A percentile compares a stretch with the other conserved stretches of the same genome.
Evolutionary conservation across 257 asterid species (phyloP).

Genomic region (Solanum dulcamara): DNA sequence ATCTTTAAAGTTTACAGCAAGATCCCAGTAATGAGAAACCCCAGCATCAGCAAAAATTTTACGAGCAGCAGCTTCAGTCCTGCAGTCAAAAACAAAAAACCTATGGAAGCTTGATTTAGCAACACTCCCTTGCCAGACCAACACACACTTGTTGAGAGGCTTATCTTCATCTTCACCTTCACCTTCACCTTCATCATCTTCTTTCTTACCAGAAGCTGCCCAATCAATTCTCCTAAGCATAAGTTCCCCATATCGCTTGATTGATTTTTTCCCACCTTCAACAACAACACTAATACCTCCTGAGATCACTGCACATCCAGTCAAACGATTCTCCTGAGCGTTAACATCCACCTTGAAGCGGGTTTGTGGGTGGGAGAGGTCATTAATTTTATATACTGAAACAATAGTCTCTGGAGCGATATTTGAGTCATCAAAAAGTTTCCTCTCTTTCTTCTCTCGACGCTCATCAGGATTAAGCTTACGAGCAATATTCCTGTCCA

Average conservation of each 20-base stretch:
- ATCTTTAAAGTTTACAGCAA: constrained; percentile 65
- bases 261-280: constrained; percentile 81
- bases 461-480: constrained; percentile 97
- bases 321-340: constrained; percentile 77
- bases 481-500: constrained; percentile 83
- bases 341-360: constrained; percentile 88
- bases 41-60: constrained; percentile 70
- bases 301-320: constrained; percentile 78
- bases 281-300: constrained; percentile 74
- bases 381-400: constrained; percentile 71
- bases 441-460: constrained; percentile 87
- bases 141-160: constrained; percentile 58
- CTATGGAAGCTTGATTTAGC: constrained; percentile 51
- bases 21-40: constrained; percentile 89
- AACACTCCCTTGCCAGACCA: constrained; percentile 94
- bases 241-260: constrained; percentile 85
- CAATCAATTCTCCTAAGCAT: constrained; percentile 88
- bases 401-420: constrained; percentile 43
- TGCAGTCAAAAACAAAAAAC: constrained; percentile 67
- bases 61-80: constrained; percentile 83
- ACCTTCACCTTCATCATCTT: constrained; percentile 33
- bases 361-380: constrained; percentile 87
- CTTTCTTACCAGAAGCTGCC: constrained; percentile 52
- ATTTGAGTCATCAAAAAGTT: constrained; percentile 64
- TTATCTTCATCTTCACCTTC: constrained; percentile 35